Conservation (phyloP, 352 stramenopile species). For the Pythium dissimile region DNA sequence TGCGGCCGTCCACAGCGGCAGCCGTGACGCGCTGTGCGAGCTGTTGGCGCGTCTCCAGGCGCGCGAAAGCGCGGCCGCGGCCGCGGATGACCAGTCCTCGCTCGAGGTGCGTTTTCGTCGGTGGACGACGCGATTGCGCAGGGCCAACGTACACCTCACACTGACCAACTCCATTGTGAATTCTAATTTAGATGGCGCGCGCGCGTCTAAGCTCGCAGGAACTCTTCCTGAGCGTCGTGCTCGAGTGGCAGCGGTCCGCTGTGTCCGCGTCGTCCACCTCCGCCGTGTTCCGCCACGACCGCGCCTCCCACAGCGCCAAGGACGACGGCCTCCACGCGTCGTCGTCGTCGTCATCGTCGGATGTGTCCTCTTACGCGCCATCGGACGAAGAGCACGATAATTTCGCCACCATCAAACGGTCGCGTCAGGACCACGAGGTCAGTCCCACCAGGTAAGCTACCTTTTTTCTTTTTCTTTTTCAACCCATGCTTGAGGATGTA, state of each 20-base stretch:
- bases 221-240: slow-evolving; percentile 80
- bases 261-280: slow-evolving; percentile 18
- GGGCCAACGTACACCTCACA: background rate
- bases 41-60: slow-evolving; percentile 32
- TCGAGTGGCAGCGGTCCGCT: slow-evolving; percentile 63
- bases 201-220: slow-evolving; percentile 61
- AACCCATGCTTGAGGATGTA: background rate
- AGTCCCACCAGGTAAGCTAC: slow-evolving; percentile 47
- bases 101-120: slow-evolving; percentile 15
- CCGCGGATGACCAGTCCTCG: slow-evolving; percentile 10
- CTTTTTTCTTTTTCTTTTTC: background rate
- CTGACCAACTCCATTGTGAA: background rate
- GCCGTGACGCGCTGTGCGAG: slow-evolving; percentile 21
- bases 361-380: slow-evolving; percentile 13
- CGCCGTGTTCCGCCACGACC: slow-evolving; percentile 20
- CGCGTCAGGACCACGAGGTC: slow-evolving; percentile 29
- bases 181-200: slow-evolving; percentile 26
- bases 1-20: too few species aligned
- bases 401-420: background rate
- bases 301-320: slow-evolving; percentile 4
- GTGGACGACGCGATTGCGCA: too few species aligned
- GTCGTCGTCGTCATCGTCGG: slow-evolving; percentile 15
- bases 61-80: background rate
- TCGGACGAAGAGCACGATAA: slow-evolving; percentile 18
- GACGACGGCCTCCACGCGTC: background rate